phyloP scores from a whole-genome alignment of 1,139 yeast genomes.

The Diutina rugosa region DNA sequence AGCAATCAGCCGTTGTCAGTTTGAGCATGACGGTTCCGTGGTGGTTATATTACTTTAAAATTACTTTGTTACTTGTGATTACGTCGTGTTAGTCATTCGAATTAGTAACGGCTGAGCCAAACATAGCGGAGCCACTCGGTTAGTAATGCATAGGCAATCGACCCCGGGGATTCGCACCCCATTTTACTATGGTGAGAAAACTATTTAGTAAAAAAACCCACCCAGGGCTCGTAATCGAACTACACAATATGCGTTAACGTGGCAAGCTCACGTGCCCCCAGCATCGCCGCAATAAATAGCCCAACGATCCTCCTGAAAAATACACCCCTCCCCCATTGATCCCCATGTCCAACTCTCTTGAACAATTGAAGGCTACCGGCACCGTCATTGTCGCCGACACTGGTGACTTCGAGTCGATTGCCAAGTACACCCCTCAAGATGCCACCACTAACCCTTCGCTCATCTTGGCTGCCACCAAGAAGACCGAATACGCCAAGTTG shows the following conservation, averaged over 20 bases:
- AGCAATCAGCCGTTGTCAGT: neutral
- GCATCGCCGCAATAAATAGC: neutral
- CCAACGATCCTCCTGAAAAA: neutral
- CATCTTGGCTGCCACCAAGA: constrained; percentile 90
- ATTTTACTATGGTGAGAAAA: neutral
- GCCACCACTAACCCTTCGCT: constrained; percentile 98
- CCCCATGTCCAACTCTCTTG: constrained; percentile 55
- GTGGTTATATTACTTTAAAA: too few relatives aligned
- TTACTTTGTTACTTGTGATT: too few relatives aligned
- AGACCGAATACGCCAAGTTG: constrained; percentile 77
- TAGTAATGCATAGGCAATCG: neutral
- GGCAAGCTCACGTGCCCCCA: neutral
- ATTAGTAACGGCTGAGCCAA: neutral
- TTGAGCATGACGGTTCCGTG: too few relatives aligned
- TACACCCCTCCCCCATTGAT: neutral
- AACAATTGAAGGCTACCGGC: constrained; percentile 88
- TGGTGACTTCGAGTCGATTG: constrained; percentile 96
- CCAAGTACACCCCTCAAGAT: constrained; percentile 97
- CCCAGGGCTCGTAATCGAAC: neutral
- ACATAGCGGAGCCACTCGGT: neutral
- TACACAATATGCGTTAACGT: neutral
- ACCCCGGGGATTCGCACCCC: neutral
- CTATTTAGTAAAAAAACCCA: too few relatives aligned
- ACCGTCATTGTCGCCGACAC: constrained; percentile 97
- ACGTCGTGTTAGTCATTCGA: neutral